Percentiles rank a stretch among this genome's conserved stretches.
These are phyloP conservation scores for Flaveria trinervia DNA, from an alignment of 129 eudicot genomes.

Conservation along the genomic window DNA sequence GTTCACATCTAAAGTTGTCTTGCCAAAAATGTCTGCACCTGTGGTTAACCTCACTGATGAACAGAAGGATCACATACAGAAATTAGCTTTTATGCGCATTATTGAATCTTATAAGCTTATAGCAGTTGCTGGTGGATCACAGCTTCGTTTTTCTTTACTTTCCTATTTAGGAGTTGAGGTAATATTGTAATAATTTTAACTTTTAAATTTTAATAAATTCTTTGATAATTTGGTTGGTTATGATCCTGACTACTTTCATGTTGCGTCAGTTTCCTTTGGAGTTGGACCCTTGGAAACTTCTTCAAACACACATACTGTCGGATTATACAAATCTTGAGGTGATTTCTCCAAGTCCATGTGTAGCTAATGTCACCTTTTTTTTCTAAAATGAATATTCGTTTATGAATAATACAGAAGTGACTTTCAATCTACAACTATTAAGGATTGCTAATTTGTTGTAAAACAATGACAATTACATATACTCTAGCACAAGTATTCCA, in stretches of 20 bases:
- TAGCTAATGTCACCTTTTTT: not conserved
- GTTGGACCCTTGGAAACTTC: conserved; percentile 80
- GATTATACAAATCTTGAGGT: conserved; percentile 89
- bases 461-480: conserved; percentile 4
- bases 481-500: conserved; percentile 9
- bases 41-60: conserved; percentile 70
- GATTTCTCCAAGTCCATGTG: conserved; percentile 13
- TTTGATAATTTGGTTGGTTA: conserved; percentile 1
- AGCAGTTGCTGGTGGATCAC: conserved; percentile 80
- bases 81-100: conserved; percentile 66
- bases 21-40: conserved; percentile 97
- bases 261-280: conserved; percentile 78
- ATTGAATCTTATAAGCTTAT: conserved; percentile 91
- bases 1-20: conserved; percentile 52
- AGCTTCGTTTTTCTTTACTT: conserved; percentile 77
- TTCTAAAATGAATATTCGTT: not conserved
- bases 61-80: conserved; percentile 73
- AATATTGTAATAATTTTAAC: conserved; percentile 45
- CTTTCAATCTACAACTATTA: not conserved
- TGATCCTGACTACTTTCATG: conserved; percentile 26
- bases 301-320: conserved; percentile 73
- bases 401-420: not conserved
- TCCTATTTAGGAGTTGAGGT: conserved; percentile 91
- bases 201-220: conserved; percentile 13
- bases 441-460: conserved; percentile 8